phyloP scores from a whole-genome alignment of 805 yeast genomes.

The Candida adriatica region DNA sequence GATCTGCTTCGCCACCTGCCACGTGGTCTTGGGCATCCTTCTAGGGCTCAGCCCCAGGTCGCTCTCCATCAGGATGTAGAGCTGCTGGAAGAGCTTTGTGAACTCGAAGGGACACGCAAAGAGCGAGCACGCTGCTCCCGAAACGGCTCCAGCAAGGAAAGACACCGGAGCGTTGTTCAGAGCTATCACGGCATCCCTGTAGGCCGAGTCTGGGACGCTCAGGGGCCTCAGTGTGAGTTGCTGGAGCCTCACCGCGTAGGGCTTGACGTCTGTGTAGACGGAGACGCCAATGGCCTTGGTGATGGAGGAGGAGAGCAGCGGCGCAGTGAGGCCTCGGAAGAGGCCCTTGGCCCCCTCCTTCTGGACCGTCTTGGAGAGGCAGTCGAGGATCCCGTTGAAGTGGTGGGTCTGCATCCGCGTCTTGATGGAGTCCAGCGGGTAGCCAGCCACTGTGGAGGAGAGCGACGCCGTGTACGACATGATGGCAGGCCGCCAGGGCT shows the following conservation, averaged over 20 bases:
- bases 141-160: constrained; percentile 51
- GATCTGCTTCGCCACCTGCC: constrained; percentile 45
- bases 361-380: constrained; percentile 46
- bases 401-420: constrained; percentile 80
- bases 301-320: constrained; percentile 57
- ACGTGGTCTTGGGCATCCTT: constrained; percentile 30
- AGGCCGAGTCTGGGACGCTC: constrained; percentile 7
- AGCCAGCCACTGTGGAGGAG: constrained; percentile 63
- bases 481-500: constrained; percentile 50
- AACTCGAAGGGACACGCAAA: constrained; percentile 84
- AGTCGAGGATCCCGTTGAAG: constrained; percentile 49
- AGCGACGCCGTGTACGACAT: constrained; percentile 61
- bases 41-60: constrained; percentile 25
- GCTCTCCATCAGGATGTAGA: constrained; percentile 36
- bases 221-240: constrained; percentile 15
- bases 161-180: constrained; percentile 37
- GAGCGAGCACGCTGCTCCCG: constrained; percentile 58
- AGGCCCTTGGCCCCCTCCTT: constrained; percentile 65
- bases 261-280: constrained; percentile 50
- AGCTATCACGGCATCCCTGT: constrained; percentile 13
- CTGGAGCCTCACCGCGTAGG: constrained; percentile 26
- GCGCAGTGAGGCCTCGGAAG: constrained; percentile 73
- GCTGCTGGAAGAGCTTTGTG: constrained; percentile 75
- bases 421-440: constrained; percentile 81
- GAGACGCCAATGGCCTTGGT: constrained; percentile 63